Base-by-base conservation (phyloP, 805 yeast species). In the Monosporozyma unispora region DNA sequence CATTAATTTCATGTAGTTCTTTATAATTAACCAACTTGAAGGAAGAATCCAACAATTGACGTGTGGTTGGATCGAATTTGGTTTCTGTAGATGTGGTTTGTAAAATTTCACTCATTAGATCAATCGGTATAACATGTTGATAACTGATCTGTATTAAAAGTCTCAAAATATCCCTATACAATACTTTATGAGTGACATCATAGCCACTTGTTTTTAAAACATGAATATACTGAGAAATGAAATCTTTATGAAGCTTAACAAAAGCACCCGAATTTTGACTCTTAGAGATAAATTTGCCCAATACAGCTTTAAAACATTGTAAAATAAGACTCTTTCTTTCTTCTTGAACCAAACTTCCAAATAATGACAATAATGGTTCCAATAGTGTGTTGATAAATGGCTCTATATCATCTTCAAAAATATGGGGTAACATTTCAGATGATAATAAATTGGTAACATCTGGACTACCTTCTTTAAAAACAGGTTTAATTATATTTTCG, bases 391-490 rank as follows among this genome's bases (percentile, higher is more conserved):
- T 18, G 4, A 35, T 35, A 35, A 35, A 35, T 16, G 39, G 39
- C 25, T 5, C 19, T 27, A 21, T 44, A 41, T 23, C 44, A 19
- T 31, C n/a, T 35, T 35, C 22, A 18, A 35, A 35, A 18, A 35
- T 18, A 35, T 35, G 22, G 2, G 53, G 52, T 16, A 52, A 47
- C 11, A 50, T n/a, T 25, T 73, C 73, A n/a, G 66, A 68, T 3
- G 76, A 70, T 2, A 68, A 68, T 25, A 68, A 51, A 25, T 70
- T 63, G 5, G 71, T 74, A 4, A 70, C 57, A 29, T 75, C 73
- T 41, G 87, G 86, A 43, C 73, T 69, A 46, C 74, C 74, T 50
- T 76, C 69, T 54, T 75, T 62, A 23, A 63, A 49, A 9, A 60
- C 51, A 7, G 63, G 62, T 21, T 57, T 18, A 14, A 54, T 35